These are phyloP conservation scores for Aspergillus sp. DNA, from an alignment of 2,329 filamentous ascomycete genomes.

Conservation along the genomic window DNA sequence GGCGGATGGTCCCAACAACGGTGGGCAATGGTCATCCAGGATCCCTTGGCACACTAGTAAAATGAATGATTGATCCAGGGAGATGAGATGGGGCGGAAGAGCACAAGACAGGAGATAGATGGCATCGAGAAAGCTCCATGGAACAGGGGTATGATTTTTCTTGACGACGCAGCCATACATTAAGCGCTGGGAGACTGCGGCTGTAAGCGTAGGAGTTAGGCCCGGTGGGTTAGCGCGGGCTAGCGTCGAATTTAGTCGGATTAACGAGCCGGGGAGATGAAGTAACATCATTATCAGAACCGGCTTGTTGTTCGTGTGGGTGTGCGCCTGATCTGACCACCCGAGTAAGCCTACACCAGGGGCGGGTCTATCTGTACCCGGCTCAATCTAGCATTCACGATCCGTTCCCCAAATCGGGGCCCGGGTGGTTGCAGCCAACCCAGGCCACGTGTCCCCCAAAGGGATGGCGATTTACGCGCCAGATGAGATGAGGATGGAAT, in stretches of 20 bases:
- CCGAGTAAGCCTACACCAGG: background rate
- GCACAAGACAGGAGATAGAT: background rate
- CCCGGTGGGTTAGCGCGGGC: slow-evolving; percentile 4
- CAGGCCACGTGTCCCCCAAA: slow-evolving; percentile 17
- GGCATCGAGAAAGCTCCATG: background rate
- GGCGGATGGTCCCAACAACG: background rate
- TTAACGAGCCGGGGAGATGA: slow-evolving; percentile 8
- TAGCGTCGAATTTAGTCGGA: slow-evolving; percentile 7
- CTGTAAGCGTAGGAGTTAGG: slow-evolving; percentile 2
- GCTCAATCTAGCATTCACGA: background rate
- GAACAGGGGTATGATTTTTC: background rate
- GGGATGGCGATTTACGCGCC: slow-evolving; percentile 16
- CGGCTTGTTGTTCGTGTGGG: background rate
- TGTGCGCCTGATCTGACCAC: slow-evolving; percentile 13
- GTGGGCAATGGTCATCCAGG: slow-evolving; percentile 6
- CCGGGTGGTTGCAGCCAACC: slow-evolving; percentile 15
- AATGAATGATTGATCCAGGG: background rate
- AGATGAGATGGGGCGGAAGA: background rate
- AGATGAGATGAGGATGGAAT: slow-evolving; percentile 8
- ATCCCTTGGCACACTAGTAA: slow-evolving; percentile 2
- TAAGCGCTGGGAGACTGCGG: slow-evolving; percentile 9
- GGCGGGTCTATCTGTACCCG: background rate
- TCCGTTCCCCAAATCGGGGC: background rate
- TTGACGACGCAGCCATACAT: slow-evolving; percentile 1
- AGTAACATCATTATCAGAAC: slow-evolving; percentile 8